Conservation (phyloP, 1,284 basidiomycete genomes). For the Cystobasidium pallidum region DNA sequence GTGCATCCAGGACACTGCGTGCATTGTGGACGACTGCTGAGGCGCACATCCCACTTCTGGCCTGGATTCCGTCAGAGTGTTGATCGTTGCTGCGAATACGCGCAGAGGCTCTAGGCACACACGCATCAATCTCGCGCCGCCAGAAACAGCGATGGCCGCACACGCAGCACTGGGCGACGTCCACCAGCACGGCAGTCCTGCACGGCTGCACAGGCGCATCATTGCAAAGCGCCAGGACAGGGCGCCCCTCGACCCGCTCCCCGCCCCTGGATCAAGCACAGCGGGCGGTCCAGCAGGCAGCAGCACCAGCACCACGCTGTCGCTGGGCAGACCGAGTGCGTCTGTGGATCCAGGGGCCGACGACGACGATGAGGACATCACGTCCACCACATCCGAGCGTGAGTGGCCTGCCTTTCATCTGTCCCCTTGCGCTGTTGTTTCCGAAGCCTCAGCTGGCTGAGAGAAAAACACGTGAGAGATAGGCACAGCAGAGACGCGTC, state of each 20-base stretch:
- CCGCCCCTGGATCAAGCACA: background rate
- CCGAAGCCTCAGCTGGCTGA: background rate
- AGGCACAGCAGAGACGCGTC: too few species aligned
- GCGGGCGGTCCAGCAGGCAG: background rate
- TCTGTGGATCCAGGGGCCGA: background rate
- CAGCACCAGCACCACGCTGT: constrained; percentile 1
- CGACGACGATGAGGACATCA: background rate
- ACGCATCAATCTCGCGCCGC: background rate
- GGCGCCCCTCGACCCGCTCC: constrained; percentile 1
- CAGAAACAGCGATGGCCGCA: constrained; percentile 3
- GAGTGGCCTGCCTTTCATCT: background rate
- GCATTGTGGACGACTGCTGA: too few species aligned
- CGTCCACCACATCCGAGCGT: background rate
- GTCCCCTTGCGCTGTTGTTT: background rate
- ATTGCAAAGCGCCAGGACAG: constrained; percentile 11
- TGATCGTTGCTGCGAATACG: too few species aligned
- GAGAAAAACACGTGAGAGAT: background rate
- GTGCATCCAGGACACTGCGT: too few species aligned
- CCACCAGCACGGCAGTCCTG: background rate
- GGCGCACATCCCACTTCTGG: too few species aligned
- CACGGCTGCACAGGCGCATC: background rate
- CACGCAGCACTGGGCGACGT: constrained; percentile 8
- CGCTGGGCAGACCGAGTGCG: constrained; percentile 12
- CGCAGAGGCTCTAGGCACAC: background rate
- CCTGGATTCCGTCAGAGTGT: too few species aligned